A percentile compares a stretch with the other conserved stretches of the same genome.
Evolutionary conservation across 306 rosid species (phyloP).

Genomic region (Oemleria cerasiformis): DNA sequence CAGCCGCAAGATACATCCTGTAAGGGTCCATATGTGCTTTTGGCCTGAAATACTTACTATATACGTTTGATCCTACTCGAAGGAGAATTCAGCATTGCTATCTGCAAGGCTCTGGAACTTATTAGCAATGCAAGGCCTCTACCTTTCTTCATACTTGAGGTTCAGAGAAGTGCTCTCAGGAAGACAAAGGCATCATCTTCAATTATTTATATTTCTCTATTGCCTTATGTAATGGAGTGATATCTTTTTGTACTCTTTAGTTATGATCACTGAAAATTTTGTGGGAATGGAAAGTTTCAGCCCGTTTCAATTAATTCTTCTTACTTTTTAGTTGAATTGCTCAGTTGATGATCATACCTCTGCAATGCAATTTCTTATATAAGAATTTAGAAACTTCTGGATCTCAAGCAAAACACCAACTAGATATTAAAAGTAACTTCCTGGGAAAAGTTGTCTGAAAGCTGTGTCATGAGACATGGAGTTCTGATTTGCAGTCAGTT

Average conservation of each 20-base stretch:
- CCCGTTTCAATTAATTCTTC: neutral
- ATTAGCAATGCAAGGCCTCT: neutral
- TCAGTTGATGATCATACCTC: neutral
- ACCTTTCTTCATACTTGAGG: neutral
- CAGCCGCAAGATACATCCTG: conserved; percentile 5
- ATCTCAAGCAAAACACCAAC: neutral
- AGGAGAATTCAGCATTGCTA: conserved; percentile 14
- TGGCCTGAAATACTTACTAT: conserved; percentile 24
- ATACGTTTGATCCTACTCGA: conserved; percentile 16
- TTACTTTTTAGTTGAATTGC: neutral
- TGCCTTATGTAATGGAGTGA: conserved; percentile 10
- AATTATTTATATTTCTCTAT: conserved; percentile 7
- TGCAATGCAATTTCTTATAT: neutral
- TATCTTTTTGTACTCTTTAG: neutral
- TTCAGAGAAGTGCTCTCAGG: neutral
- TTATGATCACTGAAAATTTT: neutral
- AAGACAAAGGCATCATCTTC: conserved; percentile 5
- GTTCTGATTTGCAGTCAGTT: neutral
- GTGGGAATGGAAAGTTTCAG: conserved; percentile 8
- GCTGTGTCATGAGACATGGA: neutral
- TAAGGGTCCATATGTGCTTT: conserved; percentile 15
- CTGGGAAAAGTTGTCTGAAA: neutral
- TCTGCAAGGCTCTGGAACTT: conserved; percentile 21
- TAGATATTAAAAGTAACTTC: neutral
- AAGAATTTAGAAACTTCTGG: neutral